Evolutionary conservation across 2,329 filamentous ascomycete species (phyloP), one percentile per base, ranked within the genome.

Genomic region (Berkeleyomyces basicola): DNA sequence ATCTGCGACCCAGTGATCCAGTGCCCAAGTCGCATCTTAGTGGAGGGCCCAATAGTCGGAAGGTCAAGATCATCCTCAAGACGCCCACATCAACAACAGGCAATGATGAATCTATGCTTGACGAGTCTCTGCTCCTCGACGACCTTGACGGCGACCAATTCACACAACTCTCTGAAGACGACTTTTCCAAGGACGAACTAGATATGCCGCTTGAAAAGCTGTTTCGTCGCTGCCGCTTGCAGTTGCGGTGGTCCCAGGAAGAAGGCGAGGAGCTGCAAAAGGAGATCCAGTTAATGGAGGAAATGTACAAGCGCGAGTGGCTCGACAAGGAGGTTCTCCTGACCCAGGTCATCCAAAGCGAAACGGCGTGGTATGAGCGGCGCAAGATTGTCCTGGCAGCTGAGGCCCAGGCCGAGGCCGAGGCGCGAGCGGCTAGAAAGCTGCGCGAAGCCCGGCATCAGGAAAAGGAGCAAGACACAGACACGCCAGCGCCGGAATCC

Each of bases 1-100:
- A 90, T 14, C 79, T 96, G 31, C 85, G 89, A n/a, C 87, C 88
- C 3, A 84, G 82, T 14, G 84, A 91, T 70, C 83, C 86, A 1
- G 82, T 89, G 10, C 84, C 86, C 31, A 70, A 72, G 69, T 44
- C 73, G 70, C 71, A 63, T 44, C 61, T 61, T 37, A 53, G 33
- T 9, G 39, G 58, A 16, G 61, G 61, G 11, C 47, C 74, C 71
- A 69, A 80, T 77, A 67, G 74, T 75, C 53, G 76, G 64, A 82
- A 82, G 67, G 74, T 84, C 44, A 85, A 84, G 69, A 83, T 84
- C 66, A 81, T 84, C 68, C 77, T 84, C 71, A 84, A 84, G 71
- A 83, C 79, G 36, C 78, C 78, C 1, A 77, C 82, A 67, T 79
- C 79, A 36, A 79, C 83, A 66, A 74, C 76, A 1, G 78, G 81